Percentiles rank a stretch among this genome's conserved stretches.
phyloP scores from a whole-genome alignment of 306 rosid genomes.

The Lotus japonicus region DNA sequence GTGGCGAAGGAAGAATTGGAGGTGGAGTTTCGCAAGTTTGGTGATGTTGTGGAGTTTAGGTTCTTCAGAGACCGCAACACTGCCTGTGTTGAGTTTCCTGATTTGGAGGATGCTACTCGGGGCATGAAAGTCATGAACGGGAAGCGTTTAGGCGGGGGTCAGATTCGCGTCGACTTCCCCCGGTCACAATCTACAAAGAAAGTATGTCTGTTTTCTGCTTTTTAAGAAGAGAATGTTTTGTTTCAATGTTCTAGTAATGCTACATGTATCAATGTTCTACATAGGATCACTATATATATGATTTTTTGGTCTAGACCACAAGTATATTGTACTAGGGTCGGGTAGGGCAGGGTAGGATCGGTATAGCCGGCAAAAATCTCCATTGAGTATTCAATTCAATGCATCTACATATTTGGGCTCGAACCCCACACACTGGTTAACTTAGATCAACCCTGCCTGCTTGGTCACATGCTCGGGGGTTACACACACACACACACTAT shows the following conservation, averaged over 20 bases:
- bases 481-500: too few species aligned
- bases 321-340: too few species aligned
- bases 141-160: conserved; percentile 62
- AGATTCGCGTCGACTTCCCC: conserved; percentile 69
- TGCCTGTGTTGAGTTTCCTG: conserved; percentile 61
- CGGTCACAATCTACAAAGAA: conserved; percentile 56
- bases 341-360: too few species aligned
- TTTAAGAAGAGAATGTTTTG: neutral
- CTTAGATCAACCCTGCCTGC: too few species aligned
- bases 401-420: too few species aligned
- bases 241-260: neutral
- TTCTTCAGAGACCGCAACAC: conserved; percentile 60
- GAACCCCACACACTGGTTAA: too few species aligned
- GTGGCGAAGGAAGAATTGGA: conserved; percentile 60
- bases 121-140: conserved; percentile 73
- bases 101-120: conserved; percentile 63
- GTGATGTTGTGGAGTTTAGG: conserved; percentile 57
- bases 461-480: too few species aligned
- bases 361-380: too few species aligned
- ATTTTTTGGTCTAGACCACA: too few species aligned
- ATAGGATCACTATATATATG: too few species aligned
- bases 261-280: too few species aligned
- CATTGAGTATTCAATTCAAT: too few species aligned
- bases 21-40: conserved; percentile 60
- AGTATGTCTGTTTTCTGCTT: conserved; percentile 23